Base-by-base conservation (phyloP, 306 rosid genomes). In the Benincasa hispida region DNA sequence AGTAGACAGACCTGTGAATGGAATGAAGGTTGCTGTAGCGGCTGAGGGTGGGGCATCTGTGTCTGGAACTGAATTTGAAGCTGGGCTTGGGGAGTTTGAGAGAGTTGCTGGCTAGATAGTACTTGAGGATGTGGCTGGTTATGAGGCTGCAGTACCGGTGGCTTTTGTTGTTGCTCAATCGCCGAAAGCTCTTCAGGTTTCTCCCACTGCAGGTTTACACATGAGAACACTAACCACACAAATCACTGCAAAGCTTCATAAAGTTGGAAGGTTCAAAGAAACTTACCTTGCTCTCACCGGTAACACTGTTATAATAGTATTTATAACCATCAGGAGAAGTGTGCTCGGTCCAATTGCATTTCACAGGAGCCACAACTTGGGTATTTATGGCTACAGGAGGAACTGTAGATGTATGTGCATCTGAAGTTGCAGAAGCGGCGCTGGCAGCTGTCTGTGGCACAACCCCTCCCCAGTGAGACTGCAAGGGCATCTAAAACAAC, bases 261-360 rank as follows among this genome's bases (percentile, higher is more conserved):
- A 42, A 39, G 24, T 75, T 15, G 75, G 54, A 61, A 86, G 80
- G 57, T 72, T 21, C 62, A 78, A 79, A 37, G 63, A 61, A 59
- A 74, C 88, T 76, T 60, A 95, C 99, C 92, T 87, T 89, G 78
- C 98, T 94, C 88, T 91, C 96, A 62, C 95, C 90, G n/a, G 95
- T 89, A 19, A 83, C 82, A 82, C 88, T 81, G 81, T 91, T 94
- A 79, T 94, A 85, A 82, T 90, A 94, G 80, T 94, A 94, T 77
- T 90, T 95, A 85, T 89, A 92, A 78, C 93, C 95, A 83, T 95
- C 98, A 0, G 99, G 99, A 82, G 97, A 95, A 48, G 87, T 68
- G 82, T 95, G 99, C 78, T 95, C 99, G 39, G 97, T 90, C 99
- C 99, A 95, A 77, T 88, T 75, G 82, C 91, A 82, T 84, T 92